These are phyloP conservation scores for Mortierella sp. DNA, from an alignment of 371 early-diverging fungal species.

Conservation along the genomic window DNA sequence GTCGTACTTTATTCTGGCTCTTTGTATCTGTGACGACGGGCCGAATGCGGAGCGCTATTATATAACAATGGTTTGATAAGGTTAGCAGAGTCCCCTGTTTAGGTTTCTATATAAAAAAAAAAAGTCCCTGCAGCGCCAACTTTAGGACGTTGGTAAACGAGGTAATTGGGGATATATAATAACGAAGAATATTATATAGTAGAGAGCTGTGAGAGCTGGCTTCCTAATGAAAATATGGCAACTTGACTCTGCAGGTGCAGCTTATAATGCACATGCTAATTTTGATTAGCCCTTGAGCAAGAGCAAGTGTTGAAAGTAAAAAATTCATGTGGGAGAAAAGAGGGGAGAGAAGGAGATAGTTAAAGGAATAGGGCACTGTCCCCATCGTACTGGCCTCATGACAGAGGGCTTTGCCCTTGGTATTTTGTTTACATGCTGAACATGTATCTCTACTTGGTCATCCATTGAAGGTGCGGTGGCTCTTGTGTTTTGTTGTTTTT, in stretches of 20 bases:
- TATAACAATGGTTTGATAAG: background rate
- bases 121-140: background rate
- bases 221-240: background rate
- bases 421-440: too few relatives aligned
- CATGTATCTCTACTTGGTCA: too few relatives aligned
- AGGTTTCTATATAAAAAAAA: background rate
- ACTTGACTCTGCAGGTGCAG: background rate
- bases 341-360: too few relatives aligned
- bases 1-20: constrained; percentile 22
- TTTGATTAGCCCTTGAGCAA: background rate
- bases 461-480: too few relatives aligned
- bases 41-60: constrained; percentile 67
- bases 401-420: too few relatives aligned
- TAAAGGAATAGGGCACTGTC: background rate
- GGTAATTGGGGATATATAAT: background rate
- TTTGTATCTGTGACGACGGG: constrained; percentile 58
- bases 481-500: background rate
- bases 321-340: background rate
- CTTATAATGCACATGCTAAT: background rate
- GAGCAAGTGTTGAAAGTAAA: background rate
- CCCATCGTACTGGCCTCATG: too few relatives aligned
- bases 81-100: too few relatives aligned
- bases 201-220: constrained; percentile 20
- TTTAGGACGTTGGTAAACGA: background rate
- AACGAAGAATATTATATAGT: too few relatives aligned